Evolutionary conservation across 306 rosid species (phyloP).

Genomic region (Cotoneaster glaucophyllus): DNA sequence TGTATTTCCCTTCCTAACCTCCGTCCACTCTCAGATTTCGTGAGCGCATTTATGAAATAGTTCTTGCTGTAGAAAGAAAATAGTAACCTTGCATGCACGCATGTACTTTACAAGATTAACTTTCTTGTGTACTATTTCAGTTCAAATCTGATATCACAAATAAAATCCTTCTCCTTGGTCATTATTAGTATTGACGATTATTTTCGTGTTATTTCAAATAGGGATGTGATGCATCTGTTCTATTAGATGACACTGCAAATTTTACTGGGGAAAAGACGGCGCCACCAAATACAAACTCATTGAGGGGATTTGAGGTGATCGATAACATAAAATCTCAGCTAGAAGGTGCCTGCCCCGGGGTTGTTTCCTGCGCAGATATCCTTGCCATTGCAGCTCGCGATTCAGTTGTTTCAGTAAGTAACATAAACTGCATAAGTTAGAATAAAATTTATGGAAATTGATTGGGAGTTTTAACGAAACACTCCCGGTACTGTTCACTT

Average conservation of each 20-base stretch:
- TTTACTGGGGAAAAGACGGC: conserved; percentile 70
- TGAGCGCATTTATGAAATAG: neutral
- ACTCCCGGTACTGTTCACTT: no score
- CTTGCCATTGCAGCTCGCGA: conserved; percentile 63
- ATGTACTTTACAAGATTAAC: neutral
- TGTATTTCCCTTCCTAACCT: neutral
- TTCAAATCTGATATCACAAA: neutral
- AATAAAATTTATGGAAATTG: neutral
- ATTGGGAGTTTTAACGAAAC: no score
- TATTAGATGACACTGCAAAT: conserved; percentile 59
- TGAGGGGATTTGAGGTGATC: conserved; percentile 62
- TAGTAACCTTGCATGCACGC: neutral
- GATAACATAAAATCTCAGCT: conserved; percentile 51
- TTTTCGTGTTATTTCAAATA: conserved; percentile 4
- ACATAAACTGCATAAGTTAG: neutral
- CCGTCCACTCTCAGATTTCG: neutral
- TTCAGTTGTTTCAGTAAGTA: conserved; percentile 52
- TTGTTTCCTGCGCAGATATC: conserved; percentile 74
- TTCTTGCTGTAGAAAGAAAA: neutral
- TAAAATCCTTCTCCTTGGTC: neutral
- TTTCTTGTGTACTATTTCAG: neutral
- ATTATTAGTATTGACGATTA: neutral
- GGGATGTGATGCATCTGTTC: conserved; percentile 79
- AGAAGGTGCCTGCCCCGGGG: conserved; percentile 54
- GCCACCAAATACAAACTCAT: conserved; percentile 41